Conservation (phyloP, 192 early-diverging fungal species). For the Radiomyces spectabilis region DNA sequence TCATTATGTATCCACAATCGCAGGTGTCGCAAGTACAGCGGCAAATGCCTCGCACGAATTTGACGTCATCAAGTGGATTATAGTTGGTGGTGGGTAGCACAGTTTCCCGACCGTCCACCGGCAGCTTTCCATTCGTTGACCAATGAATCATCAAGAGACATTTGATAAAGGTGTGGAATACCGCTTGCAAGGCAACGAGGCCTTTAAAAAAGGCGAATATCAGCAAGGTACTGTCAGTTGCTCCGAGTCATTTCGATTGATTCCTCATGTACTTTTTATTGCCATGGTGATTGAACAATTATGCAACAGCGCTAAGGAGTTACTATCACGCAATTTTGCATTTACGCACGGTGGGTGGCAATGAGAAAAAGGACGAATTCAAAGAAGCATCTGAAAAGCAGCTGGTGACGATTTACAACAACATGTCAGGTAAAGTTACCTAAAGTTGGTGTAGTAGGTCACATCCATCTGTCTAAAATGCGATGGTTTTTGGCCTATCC, state of each 20-base stretch:
- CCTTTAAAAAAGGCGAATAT: conserved; percentile 11
- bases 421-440: conserved; percentile 13
- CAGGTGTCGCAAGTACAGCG: too few relatives aligned
- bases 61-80: too few relatives aligned
- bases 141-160: conserved; percentile 6
- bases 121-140: too few relatives aligned
- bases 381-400: conserved; percentile 3
- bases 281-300: too few relatives aligned
- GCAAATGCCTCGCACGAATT: too few relatives aligned
- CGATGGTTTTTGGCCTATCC: too few relatives aligned
- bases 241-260: neutral
- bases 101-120: too few relatives aligned
- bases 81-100: too few relatives aligned
- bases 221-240: conserved; percentile 6
- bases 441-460: too few relatives aligned
- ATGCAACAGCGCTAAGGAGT: conserved; percentile 3
- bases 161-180: conserved; percentile 14
- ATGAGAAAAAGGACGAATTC: conserved; percentile 6
- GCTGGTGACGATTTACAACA: conserved; percentile 19
- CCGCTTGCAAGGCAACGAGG: conserved; percentile 12
- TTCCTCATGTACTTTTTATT: neutral
- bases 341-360: conserved; percentile 13
- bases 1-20: too few relatives aligned
- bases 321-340: conserved; percentile 20
- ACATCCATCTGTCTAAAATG: too few relatives aligned